Conservation (phyloP, 805 yeast species). For the Barnettozyma californica region DNA sequence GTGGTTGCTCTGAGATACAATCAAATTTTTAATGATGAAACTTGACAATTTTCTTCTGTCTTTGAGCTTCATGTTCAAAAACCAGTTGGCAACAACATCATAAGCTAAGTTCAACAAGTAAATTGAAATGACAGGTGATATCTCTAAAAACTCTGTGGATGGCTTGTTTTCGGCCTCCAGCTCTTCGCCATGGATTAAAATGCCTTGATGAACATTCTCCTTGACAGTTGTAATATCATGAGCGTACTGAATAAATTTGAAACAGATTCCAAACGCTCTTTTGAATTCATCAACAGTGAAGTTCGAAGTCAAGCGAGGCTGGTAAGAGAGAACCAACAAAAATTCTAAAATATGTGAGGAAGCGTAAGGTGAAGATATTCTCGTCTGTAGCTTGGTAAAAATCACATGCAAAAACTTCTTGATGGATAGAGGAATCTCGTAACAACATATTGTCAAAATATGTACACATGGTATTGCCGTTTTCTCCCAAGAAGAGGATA, state of each 20-base stretch:
- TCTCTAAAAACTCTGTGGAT: conserved; percentile 42
- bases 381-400: conserved; percentile 66
- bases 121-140: conserved; percentile 48
- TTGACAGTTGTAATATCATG: conserved; percentile 37
- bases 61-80: conserved; percentile 52
- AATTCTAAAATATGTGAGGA: conserved; percentile 75
- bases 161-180: conserved; percentile 49
- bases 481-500: conserved; percentile 72
- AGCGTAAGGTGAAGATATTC: conserved; percentile 64
- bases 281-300: conserved; percentile 74
- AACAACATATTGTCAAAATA: conserved; percentile 70
- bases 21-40: conserved; percentile 54
- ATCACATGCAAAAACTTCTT: conserved; percentile 65
- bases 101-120: conserved; percentile 63
- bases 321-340: conserved; percentile 55
- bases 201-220: conserved; percentile 27
- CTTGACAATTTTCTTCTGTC: conserved; percentile 57
- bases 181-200: conserved; percentile 34
- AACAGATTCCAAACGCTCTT: conserved; percentile 77
- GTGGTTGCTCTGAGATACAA: conserved; percentile 34
- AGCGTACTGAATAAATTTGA: conserved; percentile 71
- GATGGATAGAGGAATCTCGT: conserved; percentile 70
- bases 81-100: conserved; percentile 67
- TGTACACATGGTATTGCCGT: conserved; percentile 77
- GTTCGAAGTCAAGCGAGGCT: conserved; percentile 63